Conservation (phyloP, 345 rosid species). For the Populus tremula region DNA sequence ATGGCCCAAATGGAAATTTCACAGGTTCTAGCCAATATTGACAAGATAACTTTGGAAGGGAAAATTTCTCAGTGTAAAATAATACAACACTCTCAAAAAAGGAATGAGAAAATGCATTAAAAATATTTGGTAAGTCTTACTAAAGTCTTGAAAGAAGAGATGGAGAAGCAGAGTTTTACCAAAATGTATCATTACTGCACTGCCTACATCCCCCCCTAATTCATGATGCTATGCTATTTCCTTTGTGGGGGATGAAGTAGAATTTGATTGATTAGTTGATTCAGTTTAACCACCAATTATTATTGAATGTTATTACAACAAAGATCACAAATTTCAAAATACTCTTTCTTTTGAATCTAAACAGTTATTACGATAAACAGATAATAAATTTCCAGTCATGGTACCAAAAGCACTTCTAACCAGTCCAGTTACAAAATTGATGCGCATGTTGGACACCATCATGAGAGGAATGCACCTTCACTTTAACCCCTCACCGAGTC, state of each 20-base stretch:
- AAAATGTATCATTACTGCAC: too few relatives aligned
- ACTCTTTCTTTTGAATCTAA: background rate
- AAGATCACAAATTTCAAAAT: background rate
- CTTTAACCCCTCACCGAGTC: slow-evolving; percentile 63
- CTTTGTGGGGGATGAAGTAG: background rate
- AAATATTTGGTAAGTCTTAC: too few relatives aligned
- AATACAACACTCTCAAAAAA: background rate
- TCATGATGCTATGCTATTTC: background rate
- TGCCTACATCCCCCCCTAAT: background rate
- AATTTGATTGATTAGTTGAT: background rate
- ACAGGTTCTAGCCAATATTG: too few relatives aligned
- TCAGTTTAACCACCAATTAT: too few relatives aligned
- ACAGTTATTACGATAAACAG: background rate
- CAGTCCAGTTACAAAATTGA: slow-evolving; percentile 29
- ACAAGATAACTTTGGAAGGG: too few relatives aligned
- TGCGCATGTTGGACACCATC: background rate
- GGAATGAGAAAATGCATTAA: too few relatives aligned
- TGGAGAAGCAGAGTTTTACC: too few relatives aligned
- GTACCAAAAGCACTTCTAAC: slow-evolving; percentile 10
- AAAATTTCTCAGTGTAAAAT: background rate
- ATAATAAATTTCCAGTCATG: background rate
- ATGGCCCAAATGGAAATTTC: too few relatives aligned
- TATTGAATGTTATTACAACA: background rate
- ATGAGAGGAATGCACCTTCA: slow-evolving; percentile 23
- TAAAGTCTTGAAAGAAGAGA: too few relatives aligned